phyloP scores from a whole-genome alignment of 352 stramenopile species.

The Thalassiosira mediterranea region DNA sequence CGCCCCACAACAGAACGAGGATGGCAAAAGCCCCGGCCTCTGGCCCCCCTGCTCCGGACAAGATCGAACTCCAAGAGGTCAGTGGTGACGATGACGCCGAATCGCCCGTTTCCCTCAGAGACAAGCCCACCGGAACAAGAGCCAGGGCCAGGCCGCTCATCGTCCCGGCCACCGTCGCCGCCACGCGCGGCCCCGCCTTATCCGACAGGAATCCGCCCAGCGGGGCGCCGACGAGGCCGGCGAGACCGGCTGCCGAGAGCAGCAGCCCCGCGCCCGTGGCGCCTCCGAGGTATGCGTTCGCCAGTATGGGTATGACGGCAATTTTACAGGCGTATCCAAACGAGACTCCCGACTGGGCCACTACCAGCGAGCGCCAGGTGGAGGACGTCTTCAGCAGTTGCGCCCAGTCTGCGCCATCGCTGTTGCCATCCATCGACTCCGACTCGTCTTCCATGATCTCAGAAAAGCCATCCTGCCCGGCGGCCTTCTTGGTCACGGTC shows the following conservation, averaged over 20 bases:
- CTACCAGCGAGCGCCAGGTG: conserved; percentile 63
- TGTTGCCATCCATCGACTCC: conserved; percentile 21
- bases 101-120: conserved; percentile 1
- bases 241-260: conserved; percentile 60
- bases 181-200: conserved; percentile 39
- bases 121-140: conserved; percentile 58
- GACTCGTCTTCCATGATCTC: conserved; percentile 15
- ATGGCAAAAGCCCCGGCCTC: conserved; percentile 47
- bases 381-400: conserved; percentile 38
- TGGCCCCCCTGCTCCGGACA: conserved; percentile 15
- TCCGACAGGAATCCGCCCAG: conserved; percentile 70
- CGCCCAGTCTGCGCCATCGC: conserved; percentile 35
- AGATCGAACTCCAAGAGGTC: not conserved
- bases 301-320: conserved; percentile 71
- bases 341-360: conserved; percentile 62
- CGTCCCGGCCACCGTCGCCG: conserved; percentile 49
- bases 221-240: conserved; percentile 35
- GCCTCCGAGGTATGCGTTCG: conserved; percentile 57
- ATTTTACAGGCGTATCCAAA: conserved; percentile 82
- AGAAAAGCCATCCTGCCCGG: no score
- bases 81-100: not conserved
- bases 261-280: conserved; percentile 62
- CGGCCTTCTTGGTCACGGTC: conserved; percentile 46
- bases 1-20: conserved; percentile 71
- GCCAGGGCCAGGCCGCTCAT: conserved; percentile 51